These are phyloP conservation scores for Chytriomyces confervae DNA, from an alignment of 192 early-diverging fungal genomes.

Conservation along the genomic window DNA sequence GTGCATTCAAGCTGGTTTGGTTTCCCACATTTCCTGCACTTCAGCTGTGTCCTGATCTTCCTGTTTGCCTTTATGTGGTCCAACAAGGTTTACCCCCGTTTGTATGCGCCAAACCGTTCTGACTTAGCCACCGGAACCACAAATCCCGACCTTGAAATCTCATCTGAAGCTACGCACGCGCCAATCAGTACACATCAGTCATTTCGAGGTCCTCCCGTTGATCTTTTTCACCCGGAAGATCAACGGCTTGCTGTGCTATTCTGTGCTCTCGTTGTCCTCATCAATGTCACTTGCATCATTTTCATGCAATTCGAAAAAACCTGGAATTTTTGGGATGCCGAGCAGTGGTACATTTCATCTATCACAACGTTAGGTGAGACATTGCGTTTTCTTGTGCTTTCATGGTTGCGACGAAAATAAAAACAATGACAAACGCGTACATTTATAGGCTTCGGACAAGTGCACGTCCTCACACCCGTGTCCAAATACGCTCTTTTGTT, in stretches of 20 bases:
- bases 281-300: constrained; percentile 4
- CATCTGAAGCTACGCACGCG: not conserved
- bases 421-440: not conserved
- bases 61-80: not conserved
- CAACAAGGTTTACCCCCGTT: not conserved
- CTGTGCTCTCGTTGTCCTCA: constrained; percentile 13
- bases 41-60: not conserved
- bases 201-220: constrained; percentile 1
- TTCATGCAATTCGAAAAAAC: constrained; percentile 25
- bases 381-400: not conserved
- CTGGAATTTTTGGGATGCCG: constrained; percentile 29
- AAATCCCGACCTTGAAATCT: not conserved
- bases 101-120: not conserved
- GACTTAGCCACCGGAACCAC: not conserved
- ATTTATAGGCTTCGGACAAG: constrained; percentile 12
- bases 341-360: constrained; percentile 33
- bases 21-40: not conserved
- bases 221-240: constrained; percentile 20
- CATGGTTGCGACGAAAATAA: not conserved
- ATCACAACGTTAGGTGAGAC: constrained; percentile 23
- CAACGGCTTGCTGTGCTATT: constrained; percentile 1
- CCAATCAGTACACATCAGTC: not conserved
- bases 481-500: constrained; percentile 13
- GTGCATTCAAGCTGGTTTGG: not conserved
- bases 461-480: not conserved